Evolutionary conservation across 2,329 filamentous ascomycete species (phyloP).

Genomic region (Fusarium citri): DNA sequence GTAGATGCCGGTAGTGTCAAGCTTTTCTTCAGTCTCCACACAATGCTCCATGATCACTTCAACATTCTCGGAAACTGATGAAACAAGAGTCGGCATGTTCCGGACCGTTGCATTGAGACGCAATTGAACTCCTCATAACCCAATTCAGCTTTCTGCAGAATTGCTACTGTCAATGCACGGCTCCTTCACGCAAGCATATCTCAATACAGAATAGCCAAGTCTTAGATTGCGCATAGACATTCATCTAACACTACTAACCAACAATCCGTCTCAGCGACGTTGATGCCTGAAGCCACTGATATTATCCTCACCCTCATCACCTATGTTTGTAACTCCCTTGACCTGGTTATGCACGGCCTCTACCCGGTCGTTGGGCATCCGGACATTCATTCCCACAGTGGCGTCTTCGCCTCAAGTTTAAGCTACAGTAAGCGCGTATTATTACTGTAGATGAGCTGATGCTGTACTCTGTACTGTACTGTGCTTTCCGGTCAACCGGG

Average conservation of each 20-base stretch:
- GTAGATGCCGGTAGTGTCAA: background rate
- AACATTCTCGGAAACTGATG: background rate
- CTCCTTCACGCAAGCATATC: slow-evolving; percentile 7
- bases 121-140: background rate
- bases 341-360: background rate
- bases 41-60: slow-evolving; percentile 1
- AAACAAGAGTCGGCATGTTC: background rate
- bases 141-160: background rate
- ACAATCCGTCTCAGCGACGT: background rate
- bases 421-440: background rate
- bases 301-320: background rate
- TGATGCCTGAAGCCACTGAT: background rate
- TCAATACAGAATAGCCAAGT: slow-evolving; percentile 15
- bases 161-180: background rate
- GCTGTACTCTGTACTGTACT: background rate
- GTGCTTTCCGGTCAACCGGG: slow-evolving; percentile 2
- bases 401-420: slow-evolving; percentile 25
- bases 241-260: background rate
- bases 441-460: background rate
- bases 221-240: background rate
- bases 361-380: background rate
- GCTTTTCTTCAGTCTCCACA: background rate
- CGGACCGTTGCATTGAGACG: background rate
- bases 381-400: background rate
- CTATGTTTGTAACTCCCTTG: background rate